Evolutionary conservation across 2,329 filamentous ascomycete genomes (phyloP), one percentile per base, ranked within the genome.

Genomic region (Paecilomyces formosus): DNA sequence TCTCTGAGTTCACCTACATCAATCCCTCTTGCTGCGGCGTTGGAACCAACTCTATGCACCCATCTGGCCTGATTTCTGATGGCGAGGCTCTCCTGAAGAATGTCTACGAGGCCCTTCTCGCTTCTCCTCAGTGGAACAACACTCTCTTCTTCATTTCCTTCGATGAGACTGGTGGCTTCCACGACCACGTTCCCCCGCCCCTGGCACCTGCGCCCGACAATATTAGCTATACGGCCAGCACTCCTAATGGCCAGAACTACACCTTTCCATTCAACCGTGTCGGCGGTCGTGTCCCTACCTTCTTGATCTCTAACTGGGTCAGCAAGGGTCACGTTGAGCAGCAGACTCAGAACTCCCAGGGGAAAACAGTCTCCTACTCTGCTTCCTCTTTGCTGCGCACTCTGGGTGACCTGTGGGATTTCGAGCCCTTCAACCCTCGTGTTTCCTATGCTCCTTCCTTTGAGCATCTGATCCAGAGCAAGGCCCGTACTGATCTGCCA

Each of bases 161-260:
- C 57, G 78, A 80, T 63, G 78, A 80, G 64, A 72, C 77, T 55
- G 78, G 78, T 31, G 78, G 78, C 9, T 80, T 80, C 59, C 74
- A 74, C 24, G 78, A 80, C 64, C 78, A 80, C 59, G 78, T 79
- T 15, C 62, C 75, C 0, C 76, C 78, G 1, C 76, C 76, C 0
- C 66, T 72, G 3, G 71, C 77, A 0, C 78, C 77, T 0, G 60
- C 71, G 1, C 75, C 75, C 0, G 76, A 77, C 58, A 62, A 67
- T 50, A 62, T 73, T 11, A 68, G 70, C 13, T 74, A 70, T 61
- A 60, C 64, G 3, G 71, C 72, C 57, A 66, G 54, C 0, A 72
- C 76, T 0, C 70, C 68, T 1, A 69, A 70, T 18, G 76, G 76
- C 57, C 56, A 66, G 45, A 62, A 66, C 50, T 72, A 70, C 57